Evolutionary conservation across 2,329 filamentous ascomycete species (phyloP).

Genomic region (Phialemonium atrogriseum): DNA sequence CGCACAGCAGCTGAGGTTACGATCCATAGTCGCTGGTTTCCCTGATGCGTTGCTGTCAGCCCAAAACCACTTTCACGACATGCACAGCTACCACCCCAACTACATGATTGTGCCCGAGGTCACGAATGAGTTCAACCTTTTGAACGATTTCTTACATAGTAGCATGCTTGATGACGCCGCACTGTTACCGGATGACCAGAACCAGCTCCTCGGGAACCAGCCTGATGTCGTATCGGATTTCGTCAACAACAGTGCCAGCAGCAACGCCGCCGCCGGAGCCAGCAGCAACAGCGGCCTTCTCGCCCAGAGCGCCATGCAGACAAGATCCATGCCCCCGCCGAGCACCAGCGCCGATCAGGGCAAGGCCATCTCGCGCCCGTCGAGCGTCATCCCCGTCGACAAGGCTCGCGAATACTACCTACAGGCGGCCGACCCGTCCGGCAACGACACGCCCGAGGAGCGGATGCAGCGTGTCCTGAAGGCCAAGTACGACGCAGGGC

Average conservation of each 20-base stretch:
- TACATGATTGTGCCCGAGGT: slow-evolving; percentile 93
- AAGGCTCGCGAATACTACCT: slow-evolving; percentile 87
- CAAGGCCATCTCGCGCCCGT: slow-evolving; percentile 52
- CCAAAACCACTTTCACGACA: slow-evolving; percentile 83
- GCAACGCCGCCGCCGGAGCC: slow-evolving; percentile 15
- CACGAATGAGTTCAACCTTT: slow-evolving; percentile 90
- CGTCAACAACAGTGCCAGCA: slow-evolving; percentile 25
- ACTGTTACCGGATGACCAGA: slow-evolving; percentile 59
- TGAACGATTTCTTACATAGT: slow-evolving; percentile 93
- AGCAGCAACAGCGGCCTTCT: slow-evolving; percentile 12
- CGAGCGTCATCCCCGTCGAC: slow-evolving; percentile 56
- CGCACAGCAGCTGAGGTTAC: slow-evolving; percentile 13
- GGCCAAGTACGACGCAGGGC: slow-evolving; percentile 91
- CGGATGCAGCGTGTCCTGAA: slow-evolving; percentile 90
- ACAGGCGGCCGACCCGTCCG: slow-evolving; percentile 89
- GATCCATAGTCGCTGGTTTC: slow-evolving; percentile 62
- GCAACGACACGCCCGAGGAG: slow-evolving; percentile 77
- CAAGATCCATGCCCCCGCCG: slow-evolving; percentile 39
- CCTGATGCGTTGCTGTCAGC: slow-evolving; percentile 72
- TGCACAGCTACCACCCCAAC: slow-evolving; percentile 87
- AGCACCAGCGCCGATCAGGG: slow-evolving; percentile 35
- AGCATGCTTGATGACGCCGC: slow-evolving; percentile 80
- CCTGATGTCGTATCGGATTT: slow-evolving; percentile 42
- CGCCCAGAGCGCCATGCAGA: slow-evolving; percentile 26
- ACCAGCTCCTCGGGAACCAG: slow-evolving; percentile 32